Conservation (phyloP, 176 grass and related monocot genomes). For the Stipa capillata region DNA sequence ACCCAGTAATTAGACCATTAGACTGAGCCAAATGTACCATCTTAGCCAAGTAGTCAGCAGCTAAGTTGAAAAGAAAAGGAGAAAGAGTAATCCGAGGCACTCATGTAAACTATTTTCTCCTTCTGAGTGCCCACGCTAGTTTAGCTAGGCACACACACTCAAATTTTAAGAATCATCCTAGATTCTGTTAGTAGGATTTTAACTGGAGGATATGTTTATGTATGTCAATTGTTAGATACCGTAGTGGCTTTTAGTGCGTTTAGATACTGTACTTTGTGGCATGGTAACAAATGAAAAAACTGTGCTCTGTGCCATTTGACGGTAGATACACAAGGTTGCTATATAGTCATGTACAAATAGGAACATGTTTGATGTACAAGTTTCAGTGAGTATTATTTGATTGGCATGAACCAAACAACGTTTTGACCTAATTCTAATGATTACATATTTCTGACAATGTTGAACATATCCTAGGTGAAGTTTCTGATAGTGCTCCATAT, state of each 20-base stretch:
- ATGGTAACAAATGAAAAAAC: background rate
- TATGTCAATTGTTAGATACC: background rate
- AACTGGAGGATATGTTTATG: background rate
- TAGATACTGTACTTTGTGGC: too few species aligned
- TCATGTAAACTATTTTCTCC: background rate
- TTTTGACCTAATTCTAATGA: background rate
- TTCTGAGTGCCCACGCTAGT: background rate
- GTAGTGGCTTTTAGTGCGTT: too few species aligned
- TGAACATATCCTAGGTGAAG: conserved; percentile 20
- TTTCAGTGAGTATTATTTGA: background rate
- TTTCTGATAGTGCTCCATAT: conserved; percentile 22
- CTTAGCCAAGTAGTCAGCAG: too few species aligned
- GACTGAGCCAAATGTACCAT: too few species aligned
- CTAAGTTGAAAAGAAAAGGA: too few species aligned
- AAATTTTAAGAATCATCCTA: background rate
- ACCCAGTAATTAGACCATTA: too few species aligned
- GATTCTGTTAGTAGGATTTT: background rate
- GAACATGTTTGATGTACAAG: background rate
- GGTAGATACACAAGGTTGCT: background rate
- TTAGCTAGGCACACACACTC: background rate
- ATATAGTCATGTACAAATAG: background rate
- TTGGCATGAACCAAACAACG: background rate
- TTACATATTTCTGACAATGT: background rate
- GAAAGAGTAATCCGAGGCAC: background rate
- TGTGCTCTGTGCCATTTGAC: background rate